A percentile compares a stretch with the other conserved stretches of the same genome.
phyloP scores from a whole-genome alignment of 495 filamentous ascomycete species.

The Venustampulla echinocandica region DNA sequence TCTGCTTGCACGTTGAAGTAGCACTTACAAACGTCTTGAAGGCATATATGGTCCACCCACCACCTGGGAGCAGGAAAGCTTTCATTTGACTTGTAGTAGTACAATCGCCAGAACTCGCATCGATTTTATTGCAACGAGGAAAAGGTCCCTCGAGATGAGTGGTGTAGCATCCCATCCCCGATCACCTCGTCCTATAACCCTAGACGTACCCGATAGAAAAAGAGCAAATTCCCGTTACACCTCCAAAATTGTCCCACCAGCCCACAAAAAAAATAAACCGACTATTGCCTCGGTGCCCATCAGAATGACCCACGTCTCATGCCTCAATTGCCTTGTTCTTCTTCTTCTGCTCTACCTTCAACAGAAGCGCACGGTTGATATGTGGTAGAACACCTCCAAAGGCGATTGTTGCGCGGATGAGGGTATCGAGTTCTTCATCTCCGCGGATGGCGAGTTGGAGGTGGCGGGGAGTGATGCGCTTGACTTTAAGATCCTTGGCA shows the following conservation, averaged over 20 bases:
- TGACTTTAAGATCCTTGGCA: conserved; percentile 98
- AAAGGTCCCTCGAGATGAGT: conserved; percentile 4
- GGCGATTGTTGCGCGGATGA: conserved; percentile 96
- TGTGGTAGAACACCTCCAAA: conserved; percentile 97
- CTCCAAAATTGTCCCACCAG: conserved; percentile 1
- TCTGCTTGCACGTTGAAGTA: too few species aligned
- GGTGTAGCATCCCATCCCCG: conserved; percentile 6
- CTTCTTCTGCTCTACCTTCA: conserved; percentile 99
- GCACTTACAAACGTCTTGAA: too few species aligned
- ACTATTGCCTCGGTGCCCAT: background rate
- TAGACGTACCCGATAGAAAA: background rate
- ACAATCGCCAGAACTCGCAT: conserved; percentile 18
- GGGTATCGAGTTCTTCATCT: conserved; percentile 94
- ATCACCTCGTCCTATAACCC: conserved; percentile 5
- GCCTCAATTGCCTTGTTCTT: conserved; percentile 64
- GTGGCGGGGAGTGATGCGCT: conserved; percentile 98
- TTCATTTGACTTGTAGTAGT: conserved; percentile 13
- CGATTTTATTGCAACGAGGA: background rate
- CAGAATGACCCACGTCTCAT: conserved; percentile 24
- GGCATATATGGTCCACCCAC: conserved; percentile 15
- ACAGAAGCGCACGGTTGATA: conserved; percentile 93
- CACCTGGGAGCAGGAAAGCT: conserved; percentile 7
- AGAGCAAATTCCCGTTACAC: conserved; percentile 7
- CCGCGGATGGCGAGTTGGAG: conserved; percentile 96
- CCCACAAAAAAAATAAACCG: conserved; percentile 4